Conservation (phyloP, 495 filamentous ascomycete species). For the Acidomyces sp. region DNA sequence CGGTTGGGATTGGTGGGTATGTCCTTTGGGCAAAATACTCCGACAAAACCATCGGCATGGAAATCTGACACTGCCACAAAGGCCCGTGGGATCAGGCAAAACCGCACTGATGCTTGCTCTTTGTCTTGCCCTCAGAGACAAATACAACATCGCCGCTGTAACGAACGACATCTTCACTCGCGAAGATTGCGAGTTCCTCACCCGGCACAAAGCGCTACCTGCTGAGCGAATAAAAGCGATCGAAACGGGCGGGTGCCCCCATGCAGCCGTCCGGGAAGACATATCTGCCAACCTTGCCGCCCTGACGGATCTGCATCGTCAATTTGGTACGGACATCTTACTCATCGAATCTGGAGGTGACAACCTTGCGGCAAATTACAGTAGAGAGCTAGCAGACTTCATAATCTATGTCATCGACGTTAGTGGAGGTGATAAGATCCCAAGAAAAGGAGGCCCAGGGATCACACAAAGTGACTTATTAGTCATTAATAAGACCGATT, state of each 20-base stretch:
- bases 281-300: slow-evolving; percentile 86
- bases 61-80: slow-evolving; percentile 25
- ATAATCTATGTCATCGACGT: slow-evolving; percentile 99
- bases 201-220: slow-evolving; percentile 68
- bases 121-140: slow-evolving; percentile 60
- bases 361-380: slow-evolving; percentile 94
- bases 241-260: slow-evolving; percentile 94
- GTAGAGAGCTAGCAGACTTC: slow-evolving; percentile 82
- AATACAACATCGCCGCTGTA: slow-evolving; percentile 80
- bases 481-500: slow-evolving; percentile 91
- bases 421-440: slow-evolving; percentile 91
- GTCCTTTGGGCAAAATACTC: slow-evolving; percentile 22
- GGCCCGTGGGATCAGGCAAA: slow-evolving; percentile 94
- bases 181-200: slow-evolving; percentile 96
- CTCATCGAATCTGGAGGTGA: slow-evolving; percentile 93
- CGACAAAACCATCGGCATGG: background rate
- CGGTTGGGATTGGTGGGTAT: slow-evolving; percentile 91
- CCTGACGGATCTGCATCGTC: slow-evolving; percentile 67
- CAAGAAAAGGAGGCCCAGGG: slow-evolving; percentile 87
- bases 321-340: slow-evolving; percentile 60
- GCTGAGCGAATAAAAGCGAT: slow-evolving; percentile 78
- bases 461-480: slow-evolving; percentile 91
- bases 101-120: slow-evolving; percentile 90
- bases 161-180: slow-evolving; percentile 98
- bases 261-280: slow-evolving; percentile 96